Base-by-base conservation (phyloP, 129 eudicot species). In the Tagetes patula region DNA sequence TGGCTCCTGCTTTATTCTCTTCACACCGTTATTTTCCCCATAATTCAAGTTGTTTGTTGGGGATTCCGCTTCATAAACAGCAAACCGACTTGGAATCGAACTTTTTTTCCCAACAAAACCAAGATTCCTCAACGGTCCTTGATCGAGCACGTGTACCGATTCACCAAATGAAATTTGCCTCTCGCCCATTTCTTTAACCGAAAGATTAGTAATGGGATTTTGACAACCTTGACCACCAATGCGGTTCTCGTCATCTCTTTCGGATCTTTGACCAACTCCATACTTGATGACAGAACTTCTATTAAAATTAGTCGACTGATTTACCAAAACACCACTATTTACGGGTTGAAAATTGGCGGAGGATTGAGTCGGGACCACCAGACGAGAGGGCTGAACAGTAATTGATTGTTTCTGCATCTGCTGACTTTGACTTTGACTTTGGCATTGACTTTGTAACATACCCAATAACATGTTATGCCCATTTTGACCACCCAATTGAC, bases 381-480 rank as follows among this genome's bases (percentile, higher is more conserved):
- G 77, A 72, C 92, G 80, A 80, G 96, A 89, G 20, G 96, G 96
- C 65, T 86, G 89, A 75, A 89, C 96, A 33, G 79, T 86, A 37
- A 86, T 86, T 3, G 87, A 69, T 52, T 78, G 85, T 67, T 76
- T 74, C 52, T 83, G 85, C 54, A 77, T 78, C 73, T 79, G 81
- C 31, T 73, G 77, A 73, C 70, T 73, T 72, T 79, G 91, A 75
- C 80, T 54, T 41, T 75, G 87, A 80, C 70, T 73, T 72, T 79
- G 91, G 73, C 80, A 47, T 41, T 75, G 87, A 80, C 78, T 53
- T 68, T 76, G 76, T 55, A 84, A 47, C 76, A 83, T 74, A 31
- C 86, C 77, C 69, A 82, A 65, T 49, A 71, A 82, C 79, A 81
- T 65, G 69, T 49, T 77, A 65, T 77, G 84, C 65, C 77, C 86